Evolutionary conservation across 2,329 filamentous ascomycete species (phyloP).

Genomic region (Chrysoporthe puriensis): DNA sequence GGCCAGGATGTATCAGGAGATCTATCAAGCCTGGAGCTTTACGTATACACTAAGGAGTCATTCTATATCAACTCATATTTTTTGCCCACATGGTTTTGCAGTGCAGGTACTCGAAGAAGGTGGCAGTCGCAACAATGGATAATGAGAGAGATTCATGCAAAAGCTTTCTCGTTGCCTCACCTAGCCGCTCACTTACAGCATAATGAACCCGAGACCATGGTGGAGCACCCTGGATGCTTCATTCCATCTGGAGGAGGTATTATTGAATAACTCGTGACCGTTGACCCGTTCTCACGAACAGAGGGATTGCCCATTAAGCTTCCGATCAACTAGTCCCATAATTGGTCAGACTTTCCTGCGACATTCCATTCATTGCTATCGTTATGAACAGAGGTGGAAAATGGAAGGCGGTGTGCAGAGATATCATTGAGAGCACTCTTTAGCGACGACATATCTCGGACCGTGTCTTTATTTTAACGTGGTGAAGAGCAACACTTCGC

Average conservation of each 20-base stretch:
- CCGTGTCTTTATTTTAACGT: background rate
- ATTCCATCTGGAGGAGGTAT: background rate
- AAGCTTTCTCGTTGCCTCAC: background rate
- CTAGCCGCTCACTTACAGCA: background rate
- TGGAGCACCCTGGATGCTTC: background rate
- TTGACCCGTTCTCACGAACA: no score
- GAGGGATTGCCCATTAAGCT: no score
- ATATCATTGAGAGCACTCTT: no score
- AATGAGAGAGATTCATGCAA: background rate
- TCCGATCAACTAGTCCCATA: no score
- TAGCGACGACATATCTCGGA: no score
- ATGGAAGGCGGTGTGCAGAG: no score
- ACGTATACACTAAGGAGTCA: background rate
- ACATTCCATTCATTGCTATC: no score
- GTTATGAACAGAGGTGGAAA: no score
- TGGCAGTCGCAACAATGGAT: background rate
- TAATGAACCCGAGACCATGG: background rate
- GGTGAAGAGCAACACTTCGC: background rate
- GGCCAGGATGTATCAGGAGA: background rate
- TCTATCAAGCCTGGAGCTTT: background rate
- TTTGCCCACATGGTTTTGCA: no score
- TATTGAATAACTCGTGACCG: no score
- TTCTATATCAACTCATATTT: background rate
- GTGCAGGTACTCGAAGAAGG: background rate
- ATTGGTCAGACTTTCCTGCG: no score